Evolutionary conservation across 129 eudicot genomes (phyloP), one percentile per base, ranked within the genome.

Genomic region (Mikania micrantha): DNA sequence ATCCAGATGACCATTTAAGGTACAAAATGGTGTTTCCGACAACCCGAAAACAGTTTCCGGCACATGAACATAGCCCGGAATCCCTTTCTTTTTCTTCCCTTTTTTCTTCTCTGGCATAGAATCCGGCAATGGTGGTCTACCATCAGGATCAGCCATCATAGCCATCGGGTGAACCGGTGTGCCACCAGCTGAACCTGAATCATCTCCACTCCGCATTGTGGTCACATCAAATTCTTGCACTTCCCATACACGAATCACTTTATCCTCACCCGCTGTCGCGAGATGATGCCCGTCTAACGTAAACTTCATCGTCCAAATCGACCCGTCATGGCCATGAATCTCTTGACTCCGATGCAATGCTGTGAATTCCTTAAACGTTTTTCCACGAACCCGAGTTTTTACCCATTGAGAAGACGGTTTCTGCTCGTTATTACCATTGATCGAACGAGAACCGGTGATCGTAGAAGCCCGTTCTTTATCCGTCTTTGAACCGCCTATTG

Each of bases 21-120:
- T 72, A 67, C 95, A 93, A 1, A 79, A 38, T 28, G 99, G 96
- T 44, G 70, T 77, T 60, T 86, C 91, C 2, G 96, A 89, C 53
- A 93, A 84, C 20, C 84, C 83, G 48, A 93, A 83, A 2, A 89
- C 90, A 19, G 86, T 86, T 69, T 93, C 99, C 3, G 99, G 96
- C 82, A 83, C 79, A 2, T 74, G 71, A 8, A 89, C 96, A 35
- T 86, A 86, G 16, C 81, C 95, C 0, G 98, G 96, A 28, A 92
- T 77, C 17, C 73, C 72, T 67, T 74, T 78, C 36, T 80, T 85
- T 57, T 79, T 83, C 74, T 85, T 86, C 62, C 85, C 85, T 71
- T 77, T 82, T 38, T 72, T 86, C 80, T 57, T 93, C 8, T 86
- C 90, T 1, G 84, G 78, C 1, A 76, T 58, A 53, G 77, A 61